Evolutionary conservation across 2,329 filamentous ascomycete genomes (phyloP), one percentile per base, ranked within the genome.

Genomic region (Neofusicoccum sp.): DNA sequence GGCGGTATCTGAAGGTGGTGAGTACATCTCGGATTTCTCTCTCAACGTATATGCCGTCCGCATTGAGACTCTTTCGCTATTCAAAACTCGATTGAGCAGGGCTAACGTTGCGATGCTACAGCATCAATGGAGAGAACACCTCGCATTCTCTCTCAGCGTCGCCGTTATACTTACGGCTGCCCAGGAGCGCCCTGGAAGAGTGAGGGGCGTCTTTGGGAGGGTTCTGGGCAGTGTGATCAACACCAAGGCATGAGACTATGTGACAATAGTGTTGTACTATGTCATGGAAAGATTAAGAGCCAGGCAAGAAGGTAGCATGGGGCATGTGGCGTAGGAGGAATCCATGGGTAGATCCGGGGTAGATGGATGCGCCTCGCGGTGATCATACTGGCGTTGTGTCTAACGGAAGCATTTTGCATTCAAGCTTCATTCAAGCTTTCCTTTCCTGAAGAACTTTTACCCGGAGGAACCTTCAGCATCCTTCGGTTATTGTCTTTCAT

Each of bases 1-100:
- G 91, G 63, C 80, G 84, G 41, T 96, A 95, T 72, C 62, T 70
- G 43, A 63, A 62, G 0, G 38, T 43, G 51, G 51, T 56, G 51
- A 56, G 65, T 67, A 43, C 24, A 69, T 34, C 14, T n/a, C 36
- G 7, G 6, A 28, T 45, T 38, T 26, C 2, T 2, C 6, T 30
- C 38, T 24, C 14, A 8, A 33, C 36, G 36, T 33, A 16, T 24
- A 16, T 36, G 9, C 33, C 8, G n/a, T n/a, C 5, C n/a, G 40
- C 14, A 28, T 14, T 7, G n/a, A 33, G 4, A 14, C n/a, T 14
- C 24, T n/a, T 20, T 34, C 11, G 28, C 38, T 11, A 6, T 28
- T 9, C 6, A 5, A 24, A 47, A 24, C 4, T 7, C 24, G 6
- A 6, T 12, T 12, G 30, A 12, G 12, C 12, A 40, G 3, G 6